These are phyloP conservation scores for Quercus dentata DNA, from an alignment of 306 rosid genomes.

Conservation along the genomic window DNA sequence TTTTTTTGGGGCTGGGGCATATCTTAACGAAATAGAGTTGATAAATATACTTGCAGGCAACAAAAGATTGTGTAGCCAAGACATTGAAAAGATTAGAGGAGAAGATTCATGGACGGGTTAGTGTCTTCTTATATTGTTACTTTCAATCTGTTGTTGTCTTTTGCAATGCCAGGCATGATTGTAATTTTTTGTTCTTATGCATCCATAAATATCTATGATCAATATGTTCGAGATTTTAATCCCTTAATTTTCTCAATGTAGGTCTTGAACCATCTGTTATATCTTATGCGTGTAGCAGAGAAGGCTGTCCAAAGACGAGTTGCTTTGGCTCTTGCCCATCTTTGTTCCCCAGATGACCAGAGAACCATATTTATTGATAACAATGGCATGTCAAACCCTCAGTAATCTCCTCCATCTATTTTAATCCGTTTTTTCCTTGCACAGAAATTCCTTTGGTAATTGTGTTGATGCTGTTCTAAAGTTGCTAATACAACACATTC, in stretches of 20 bases:
- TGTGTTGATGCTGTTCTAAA: conserved; percentile 16
- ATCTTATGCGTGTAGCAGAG: conserved; percentile 86
- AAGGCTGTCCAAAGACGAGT: conserved; percentile 76
- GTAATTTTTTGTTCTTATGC: background rate
- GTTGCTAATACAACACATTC: conserved; percentile 14
- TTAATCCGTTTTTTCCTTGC: conserved; percentile 21
- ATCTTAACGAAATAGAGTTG: conserved; percentile 18
- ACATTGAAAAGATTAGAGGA: conserved; percentile 98
- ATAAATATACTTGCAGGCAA: conserved; percentile 60
- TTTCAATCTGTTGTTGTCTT: background rate
- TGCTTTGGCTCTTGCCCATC: conserved; percentile 97
- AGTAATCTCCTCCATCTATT: conserved; percentile 13
- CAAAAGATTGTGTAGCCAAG: conserved; percentile 98
- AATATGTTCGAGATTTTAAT: conserved; percentile 29
- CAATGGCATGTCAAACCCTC: conserved; percentile 53
- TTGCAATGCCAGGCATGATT: conserved; percentile 5
- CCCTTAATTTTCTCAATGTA: conserved; percentile 33
- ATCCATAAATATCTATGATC: background rate
- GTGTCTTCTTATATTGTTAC: conserved; percentile 28
- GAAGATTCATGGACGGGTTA: conserved; percentile 91
- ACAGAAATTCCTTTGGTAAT: conserved; percentile 9
- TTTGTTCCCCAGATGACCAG: conserved; percentile 78
- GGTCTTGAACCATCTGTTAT: conserved; percentile 86
- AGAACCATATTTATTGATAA: conserved; percentile 74
- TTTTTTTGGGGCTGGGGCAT: background rate